These are phyloP conservation scores for Epichloe uncinata DNA, from an alignment of 2,329 filamentous ascomycete genomes.

Conservation along the genomic window DNA sequence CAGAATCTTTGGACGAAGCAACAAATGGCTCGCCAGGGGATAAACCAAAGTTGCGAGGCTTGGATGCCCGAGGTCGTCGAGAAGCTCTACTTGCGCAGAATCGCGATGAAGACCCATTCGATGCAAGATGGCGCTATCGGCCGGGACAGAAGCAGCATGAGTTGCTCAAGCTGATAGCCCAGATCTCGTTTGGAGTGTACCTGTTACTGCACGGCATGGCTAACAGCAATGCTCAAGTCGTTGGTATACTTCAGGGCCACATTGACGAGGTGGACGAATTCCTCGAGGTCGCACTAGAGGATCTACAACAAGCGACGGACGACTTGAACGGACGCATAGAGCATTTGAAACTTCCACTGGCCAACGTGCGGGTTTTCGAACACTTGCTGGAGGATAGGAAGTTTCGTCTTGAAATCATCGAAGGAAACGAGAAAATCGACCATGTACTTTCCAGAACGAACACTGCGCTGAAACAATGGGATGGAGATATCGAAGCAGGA, in stretches of 20 bases:
- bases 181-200: slow-evolving; percentile 89
- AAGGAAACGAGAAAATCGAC: slow-evolving; percentile 83
- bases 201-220: slow-evolving; percentile 73
- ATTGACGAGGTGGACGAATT: slow-evolving; percentile 92
- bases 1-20: slow-evolving; percentile 67
- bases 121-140: slow-evolving; percentile 62
- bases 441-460: slow-evolving; percentile 75
- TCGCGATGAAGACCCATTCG: slow-evolving; percentile 57
- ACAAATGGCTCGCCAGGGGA: slow-evolving; percentile 30
- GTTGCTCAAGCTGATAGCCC: slow-evolving; percentile 76
- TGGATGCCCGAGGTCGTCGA: slow-evolving; percentile 48
- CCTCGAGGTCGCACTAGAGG: slow-evolving; percentile 72
- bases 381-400: slow-evolving; percentile 72
- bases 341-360: slow-evolving; percentile 68
- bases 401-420: slow-evolving; percentile 71
- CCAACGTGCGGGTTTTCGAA: slow-evolving; percentile 72
- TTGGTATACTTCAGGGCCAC: slow-evolving; percentile 78
- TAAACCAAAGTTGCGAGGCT: slow-evolving; percentile 39
- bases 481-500: slow-evolving; percentile 69
- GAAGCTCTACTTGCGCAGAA: slow-evolving; percentile 54
- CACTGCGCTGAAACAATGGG: slow-evolving; percentile 58
- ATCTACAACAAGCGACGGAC: slow-evolving; percentile 62
- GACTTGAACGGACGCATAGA: slow-evolving; percentile 73
- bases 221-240: slow-evolving; percentile 77
- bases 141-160: slow-evolving; percentile 72